phyloP scores from a whole-genome alignment of 2,329 filamentous ascomycete genomes.

The Stagonosporopsis tanaceti region DNA sequence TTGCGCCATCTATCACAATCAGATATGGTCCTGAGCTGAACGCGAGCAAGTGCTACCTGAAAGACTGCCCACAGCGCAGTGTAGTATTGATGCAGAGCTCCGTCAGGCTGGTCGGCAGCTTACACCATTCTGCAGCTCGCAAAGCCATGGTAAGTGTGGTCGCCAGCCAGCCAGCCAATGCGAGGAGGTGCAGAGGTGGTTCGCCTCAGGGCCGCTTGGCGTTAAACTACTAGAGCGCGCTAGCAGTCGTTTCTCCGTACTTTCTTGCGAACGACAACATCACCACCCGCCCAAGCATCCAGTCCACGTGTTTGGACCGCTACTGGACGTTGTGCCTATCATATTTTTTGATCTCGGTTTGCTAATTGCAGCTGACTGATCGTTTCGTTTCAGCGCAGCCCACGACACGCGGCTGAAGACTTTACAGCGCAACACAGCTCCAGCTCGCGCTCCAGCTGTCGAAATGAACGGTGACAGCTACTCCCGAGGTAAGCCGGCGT shows the following conservation, averaged over 20 bases:
- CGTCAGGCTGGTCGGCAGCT: slow-evolving; percentile 79
- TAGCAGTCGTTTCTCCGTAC: slow-evolving; percentile 18
- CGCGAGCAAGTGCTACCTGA: slow-evolving; percentile 60
- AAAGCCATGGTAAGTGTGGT: slow-evolving; percentile 47
- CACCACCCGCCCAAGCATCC: slow-evolving; percentile 15
- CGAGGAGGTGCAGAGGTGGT: background rate
- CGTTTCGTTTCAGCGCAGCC: slow-evolving; percentile 3
- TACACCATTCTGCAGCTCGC: slow-evolving; percentile 80
- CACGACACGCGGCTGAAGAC: slow-evolving; percentile 12
- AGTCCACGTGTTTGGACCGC: slow-evolving; percentile 8
- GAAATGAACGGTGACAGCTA: slow-evolving; percentile 89
- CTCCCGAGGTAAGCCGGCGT: slow-evolving; percentile 70
- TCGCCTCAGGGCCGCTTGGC: background rate
- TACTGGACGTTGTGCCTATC: slow-evolving; percentile 6
- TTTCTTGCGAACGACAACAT: slow-evolving; percentile 18
- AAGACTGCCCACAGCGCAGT: slow-evolving; percentile 92
- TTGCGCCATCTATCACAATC: slow-evolving; percentile 79
- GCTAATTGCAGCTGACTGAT: slow-evolving; percentile 20
- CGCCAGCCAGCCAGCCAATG: background rate
- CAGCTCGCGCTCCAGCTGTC: slow-evolving; percentile 28
- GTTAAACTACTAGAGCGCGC: slow-evolving; percentile 5
- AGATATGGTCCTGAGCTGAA: slow-evolving; percentile 5
- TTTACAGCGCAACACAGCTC: slow-evolving; percentile 11
- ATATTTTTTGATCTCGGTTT: slow-evolving; percentile 27
- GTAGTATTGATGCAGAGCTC: slow-evolving; percentile 96